Base-by-base conservation (phyloP, 176 grass and related monocot genomes). In the Elymus sibiricus region DNA sequence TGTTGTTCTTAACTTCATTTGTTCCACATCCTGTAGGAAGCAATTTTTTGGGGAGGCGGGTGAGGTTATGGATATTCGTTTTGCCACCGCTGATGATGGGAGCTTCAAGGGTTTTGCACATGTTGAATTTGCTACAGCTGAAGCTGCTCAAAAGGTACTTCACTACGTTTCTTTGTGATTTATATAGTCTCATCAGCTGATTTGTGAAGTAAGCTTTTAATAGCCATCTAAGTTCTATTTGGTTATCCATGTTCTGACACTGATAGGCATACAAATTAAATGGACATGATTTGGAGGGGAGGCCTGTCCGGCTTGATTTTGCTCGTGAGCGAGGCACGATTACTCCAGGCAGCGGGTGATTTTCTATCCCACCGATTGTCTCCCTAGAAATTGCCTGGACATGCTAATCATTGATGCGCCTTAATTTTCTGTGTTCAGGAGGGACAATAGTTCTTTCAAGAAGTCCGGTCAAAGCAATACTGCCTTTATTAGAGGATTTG, bases 401-500 rank as follows among this genome's bases (percentile, higher is more conserved):
- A 43, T 5, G 76, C 28, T 28, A 11, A 29, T 47, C 42, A 49
- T 51, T 0, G n/a, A 11, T 11, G 15, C 16, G 15, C 19, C 66
- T 32, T 73, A 35, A 49, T 73, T 68, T 69, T 74, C 17, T 51
- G 28, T 28, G 0, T 88, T 83, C 87, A 97, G 95, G 82, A 91
- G 84, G 79, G 90, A 95, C 1, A 88, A 86, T 11, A 69, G 58
- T 55, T 91, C 89, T 75, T 89, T 86, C 81, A 90, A 89, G 34
- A 92, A 89, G 28, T 67, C 64, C 22, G 71, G 42, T 27, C 66
- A 82, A 83, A 89, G 88, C 51, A 87, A 84, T 34, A 92, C 90
- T 26, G 64, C 89, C n/a, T 97, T 94, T 80, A 83, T 94, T 5
- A 94, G 77, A 77, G 95, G 95, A 4, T 97, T 97, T 76, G 81